Conservation (phyloP, 2,329 filamentous ascomycete genomes). For the Epichloe elymi region DNA sequence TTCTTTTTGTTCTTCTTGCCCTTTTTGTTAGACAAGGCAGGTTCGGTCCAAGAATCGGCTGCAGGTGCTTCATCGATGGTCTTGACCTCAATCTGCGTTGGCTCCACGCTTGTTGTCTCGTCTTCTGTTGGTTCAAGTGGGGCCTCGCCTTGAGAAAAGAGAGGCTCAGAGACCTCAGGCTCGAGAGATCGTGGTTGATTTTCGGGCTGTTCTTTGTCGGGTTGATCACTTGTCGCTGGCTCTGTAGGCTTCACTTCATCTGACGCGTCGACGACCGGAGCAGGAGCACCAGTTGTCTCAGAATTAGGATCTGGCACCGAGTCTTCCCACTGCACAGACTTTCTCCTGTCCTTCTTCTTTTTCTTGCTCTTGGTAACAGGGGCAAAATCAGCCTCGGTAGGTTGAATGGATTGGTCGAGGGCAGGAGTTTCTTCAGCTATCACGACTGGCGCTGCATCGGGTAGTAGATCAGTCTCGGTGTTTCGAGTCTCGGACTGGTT, state of each 20-base stretch:
- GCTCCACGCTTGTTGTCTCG: conserved; percentile 8
- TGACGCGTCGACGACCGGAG: background rate
- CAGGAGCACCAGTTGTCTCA: background rate
- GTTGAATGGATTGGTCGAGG: background rate
- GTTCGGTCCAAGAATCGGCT: conserved; percentile 6
- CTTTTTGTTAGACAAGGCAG: conserved; percentile 15
- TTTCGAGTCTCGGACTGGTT: background rate
- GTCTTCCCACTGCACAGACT: conserved; percentile 11
- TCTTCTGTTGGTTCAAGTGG: conserved; percentile 14
- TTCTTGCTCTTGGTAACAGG: conserved; percentile 2
- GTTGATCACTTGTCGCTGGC: background rate
- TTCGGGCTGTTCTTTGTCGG: background rate
- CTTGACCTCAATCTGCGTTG: conserved; percentile 13
- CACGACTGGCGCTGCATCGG: background rate
- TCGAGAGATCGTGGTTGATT: conserved; percentile 1
- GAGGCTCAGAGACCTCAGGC: conserved; percentile 17
- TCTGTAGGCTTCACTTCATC: background rate
- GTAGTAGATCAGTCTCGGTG: background rate
- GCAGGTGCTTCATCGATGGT: background rate
- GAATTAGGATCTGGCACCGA: conserved; percentile 1
- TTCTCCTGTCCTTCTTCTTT: conserved; percentile 7
- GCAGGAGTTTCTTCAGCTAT: background rate
- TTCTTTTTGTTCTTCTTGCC: conserved; percentile 22
- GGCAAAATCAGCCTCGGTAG: background rate
- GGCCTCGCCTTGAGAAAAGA: conserved; percentile 19